Base-by-base conservation (phyloP, 2,329 filamentous ascomycete species). In the Zalaria sp. region DNA sequence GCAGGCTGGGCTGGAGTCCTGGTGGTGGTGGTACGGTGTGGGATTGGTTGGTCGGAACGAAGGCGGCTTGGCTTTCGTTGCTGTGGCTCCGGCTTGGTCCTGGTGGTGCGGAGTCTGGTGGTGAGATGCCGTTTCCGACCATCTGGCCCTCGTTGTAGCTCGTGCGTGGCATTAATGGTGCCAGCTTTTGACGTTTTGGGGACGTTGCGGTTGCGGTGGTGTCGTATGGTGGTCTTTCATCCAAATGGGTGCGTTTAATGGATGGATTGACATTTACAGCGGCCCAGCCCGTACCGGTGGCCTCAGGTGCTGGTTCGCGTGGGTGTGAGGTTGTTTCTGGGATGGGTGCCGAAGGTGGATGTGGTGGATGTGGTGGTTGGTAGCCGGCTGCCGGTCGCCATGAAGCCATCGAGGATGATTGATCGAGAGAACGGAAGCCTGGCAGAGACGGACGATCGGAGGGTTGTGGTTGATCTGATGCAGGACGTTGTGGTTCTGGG, bases 111-210 rank as follows among this genome's bases (percentile, higher is more conserved):
- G 43, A 42, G 7, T 42, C 51, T 46, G n/a, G 44, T 18, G 28
- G 40, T 49, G 47, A 6, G 45, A 31, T 9, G 43, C 39, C 10
- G 9, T 31, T 37, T 35, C 6, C 11, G 8, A 31, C 32, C 41
- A 18, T 51, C 6, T 56, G 7, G 7, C 7, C 54, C 18, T 58
- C 52, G 45, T 49, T 50, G 38, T 55, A 57, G 26, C 49, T 49
- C 7, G 50, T 50, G 31, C 61, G 51, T 26, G 61, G 56, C 50
- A 64, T 59, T 26, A 59, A 46, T 3, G 59, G 59, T 9, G 57
- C 62, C 10, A 68, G 53, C 46, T 59, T 65, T n/a, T 59, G 63
- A 25, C 66, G 57, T 45, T 70, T 70, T 1, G 65, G 61, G 6
- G 64, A 66, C 2, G 18, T 18, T 38, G 56, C 62, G 5, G 59